Percentiles rank a stretch among this genome's conserved stretches.
Evolutionary conservation across 2,329 filamentous ascomycete genomes (phyloP).

Genomic region (Furcasterigmium furcatum): DNA sequence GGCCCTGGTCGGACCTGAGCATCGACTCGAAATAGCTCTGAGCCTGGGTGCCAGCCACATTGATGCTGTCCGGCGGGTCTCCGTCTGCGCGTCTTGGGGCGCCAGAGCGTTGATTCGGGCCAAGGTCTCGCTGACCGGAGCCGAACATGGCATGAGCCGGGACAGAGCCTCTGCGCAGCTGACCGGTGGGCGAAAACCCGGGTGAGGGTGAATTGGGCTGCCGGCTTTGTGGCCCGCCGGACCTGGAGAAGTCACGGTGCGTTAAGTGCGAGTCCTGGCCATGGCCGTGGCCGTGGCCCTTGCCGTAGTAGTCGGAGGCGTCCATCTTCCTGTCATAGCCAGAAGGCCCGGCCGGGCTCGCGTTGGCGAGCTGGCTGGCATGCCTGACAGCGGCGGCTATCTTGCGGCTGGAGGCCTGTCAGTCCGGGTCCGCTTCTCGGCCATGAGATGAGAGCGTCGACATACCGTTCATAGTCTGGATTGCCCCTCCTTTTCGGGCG

Average conservation of each 20-base stretch:
- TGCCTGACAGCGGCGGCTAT: constrained; percentile 2
- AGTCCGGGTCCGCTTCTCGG: not conserved
- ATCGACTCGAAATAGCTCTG: not conserved
- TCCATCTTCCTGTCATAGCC: not conserved
- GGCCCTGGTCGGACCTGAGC: not conserved
- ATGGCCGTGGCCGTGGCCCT: not conserved
- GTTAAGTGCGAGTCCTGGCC: too few species aligned
- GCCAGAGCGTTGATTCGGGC: too few species aligned
- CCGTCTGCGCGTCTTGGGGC: too few species aligned
- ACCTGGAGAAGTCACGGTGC: not conserved
- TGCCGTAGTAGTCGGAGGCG: not conserved
- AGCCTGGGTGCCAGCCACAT: not conserved
- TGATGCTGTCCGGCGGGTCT: not conserved
- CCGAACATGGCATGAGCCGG: not conserved
- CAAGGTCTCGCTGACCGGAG: not conserved
- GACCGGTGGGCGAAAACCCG: not conserved
- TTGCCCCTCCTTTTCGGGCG: constrained; percentile 2
- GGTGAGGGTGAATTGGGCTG: not conserved
- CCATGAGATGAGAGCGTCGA: not conserved
- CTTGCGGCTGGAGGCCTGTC: not conserved
- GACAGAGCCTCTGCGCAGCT: not conserved
- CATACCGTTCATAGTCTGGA: constrained; percentile 3
- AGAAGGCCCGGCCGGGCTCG: not conserved
- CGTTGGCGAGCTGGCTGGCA: constrained; percentile 1
- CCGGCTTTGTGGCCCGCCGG: not conserved